These are phyloP conservation scores for Phyllosticta paracitricarpa DNA, from an alignment of 2,329 filamentous ascomycete species.

Conservation along the genomic window DNA sequence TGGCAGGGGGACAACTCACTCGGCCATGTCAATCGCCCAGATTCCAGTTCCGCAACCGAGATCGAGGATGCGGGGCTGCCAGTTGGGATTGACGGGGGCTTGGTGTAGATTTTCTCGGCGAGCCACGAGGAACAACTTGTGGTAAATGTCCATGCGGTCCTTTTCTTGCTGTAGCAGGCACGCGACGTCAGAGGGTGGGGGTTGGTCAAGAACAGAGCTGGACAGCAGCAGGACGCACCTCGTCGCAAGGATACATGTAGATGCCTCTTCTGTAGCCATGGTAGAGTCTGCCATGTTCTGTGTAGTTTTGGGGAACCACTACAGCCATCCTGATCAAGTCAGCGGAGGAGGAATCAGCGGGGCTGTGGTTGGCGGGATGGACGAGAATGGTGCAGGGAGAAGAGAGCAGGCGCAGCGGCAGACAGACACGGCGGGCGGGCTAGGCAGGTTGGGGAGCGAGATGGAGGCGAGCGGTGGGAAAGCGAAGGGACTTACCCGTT, in stretches of 20 bases:
- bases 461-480: not conserved
- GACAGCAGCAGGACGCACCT: constrained; percentile 38
- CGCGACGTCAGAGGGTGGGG: not conserved
- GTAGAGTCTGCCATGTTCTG: constrained; percentile 61
- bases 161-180: constrained; percentile 49
- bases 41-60: constrained; percentile 83
- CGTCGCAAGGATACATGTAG: constrained; percentile 71
- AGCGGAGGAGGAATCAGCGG: constrained; percentile 3
- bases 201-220: not conserved
- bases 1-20: constrained; percentile 41
- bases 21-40: constrained; percentile 80
- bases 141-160: constrained; percentile 71
- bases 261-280: constrained; percentile 57
- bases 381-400: not conserved
- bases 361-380: not conserved
- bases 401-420: not conserved
- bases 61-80: constrained; percentile 45
- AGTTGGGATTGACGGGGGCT: constrained; percentile 31
- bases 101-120: constrained; percentile 42
- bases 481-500: constrained; percentile 29
- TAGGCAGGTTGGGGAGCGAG: not conserved
- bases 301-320: constrained; percentile 35
- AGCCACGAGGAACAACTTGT: constrained; percentile 63
- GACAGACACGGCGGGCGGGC: not conserved
- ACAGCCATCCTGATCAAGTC: constrained; percentile 24